Evolutionary conservation across 306 rosid genomes (phyloP).

Genomic region (Casuarina glauca): DNA sequence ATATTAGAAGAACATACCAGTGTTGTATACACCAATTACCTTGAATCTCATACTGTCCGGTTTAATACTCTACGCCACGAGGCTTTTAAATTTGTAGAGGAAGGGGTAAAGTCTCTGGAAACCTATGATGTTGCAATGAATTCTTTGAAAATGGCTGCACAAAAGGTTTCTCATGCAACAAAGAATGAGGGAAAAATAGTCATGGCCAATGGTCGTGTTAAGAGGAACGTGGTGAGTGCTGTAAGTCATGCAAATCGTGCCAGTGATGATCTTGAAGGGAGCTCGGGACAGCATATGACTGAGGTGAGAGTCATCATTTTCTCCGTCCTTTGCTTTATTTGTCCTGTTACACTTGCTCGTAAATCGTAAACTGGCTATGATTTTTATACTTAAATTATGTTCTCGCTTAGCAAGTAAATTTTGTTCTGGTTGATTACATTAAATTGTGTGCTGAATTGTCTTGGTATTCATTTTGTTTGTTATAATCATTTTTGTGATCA

Average conservation of each 20-base stretch:
- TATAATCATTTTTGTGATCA: conserved; percentile 16
- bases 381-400: conserved; percentile 13
- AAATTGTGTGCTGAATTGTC: conserved; percentile 11
- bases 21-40: conserved; percentile 74
- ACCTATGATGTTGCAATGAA: conserved; percentile 65
- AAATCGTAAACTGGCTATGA: background rate
- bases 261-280: conserved; percentile 47
- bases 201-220: conserved; percentile 59
- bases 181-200: conserved; percentile 57
- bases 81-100: conserved; percentile 87
- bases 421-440: conserved; percentile 1
- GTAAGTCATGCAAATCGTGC: conserved; percentile 42
- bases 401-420: conserved; percentile 17
- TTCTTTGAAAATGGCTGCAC: conserved; percentile 73
- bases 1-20: conserved; percentile 73
- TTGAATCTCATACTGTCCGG: conserved; percentile 97
- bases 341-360: background rate
- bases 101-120: conserved; percentile 71
- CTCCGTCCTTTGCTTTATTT: conserved; percentile 2
- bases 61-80: conserved; percentile 81
- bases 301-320: conserved; percentile 61
- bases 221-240: conserved; percentile 45
- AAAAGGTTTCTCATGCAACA: conserved; percentile 55
- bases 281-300: conserved; percentile 56
- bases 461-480: conserved; percentile 7